Conservation (phyloP, 106 monocot species). For the Apostasia ramifera region DNA sequence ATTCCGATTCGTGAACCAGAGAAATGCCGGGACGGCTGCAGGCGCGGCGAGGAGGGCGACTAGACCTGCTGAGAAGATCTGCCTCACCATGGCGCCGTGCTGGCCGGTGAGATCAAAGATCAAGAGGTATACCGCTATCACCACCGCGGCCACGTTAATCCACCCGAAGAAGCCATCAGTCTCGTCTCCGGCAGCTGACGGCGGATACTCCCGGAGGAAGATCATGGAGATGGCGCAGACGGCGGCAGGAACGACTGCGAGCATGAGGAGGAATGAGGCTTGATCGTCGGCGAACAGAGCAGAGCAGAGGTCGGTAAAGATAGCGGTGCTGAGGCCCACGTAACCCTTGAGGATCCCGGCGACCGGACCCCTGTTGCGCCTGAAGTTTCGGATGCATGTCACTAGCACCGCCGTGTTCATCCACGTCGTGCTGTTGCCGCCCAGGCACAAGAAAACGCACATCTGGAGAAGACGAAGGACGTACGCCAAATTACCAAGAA, state of each 20-base stretch:
- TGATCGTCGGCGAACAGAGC: constrained; percentile 74
- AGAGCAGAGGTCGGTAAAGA: constrained; percentile 90
- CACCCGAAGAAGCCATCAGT: constrained; percentile 41
- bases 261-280: constrained; percentile 63
- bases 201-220: constrained; percentile 52
- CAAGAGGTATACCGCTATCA: constrained; percentile 71
- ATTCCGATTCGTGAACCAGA: constrained; percentile 15
- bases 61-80: constrained; percentile 40
- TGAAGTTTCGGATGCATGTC: constrained; percentile 79
- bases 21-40: constrained; percentile 35
- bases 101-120: constrained; percentile 52
- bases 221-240: constrained; percentile 71
- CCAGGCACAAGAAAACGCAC: constrained; percentile 86
- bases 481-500: neutral
- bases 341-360: constrained; percentile 90
- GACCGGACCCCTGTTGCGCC: constrained; percentile 66
- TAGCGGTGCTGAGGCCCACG: constrained; percentile 90
- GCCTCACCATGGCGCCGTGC: constrained; percentile 23
- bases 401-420: constrained; percentile 99
- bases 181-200: neutral
- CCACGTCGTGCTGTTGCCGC: constrained; percentile 96
- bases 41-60: constrained; percentile 65
- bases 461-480: constrained; percentile 30
- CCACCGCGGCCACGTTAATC: constrained; percentile 62
- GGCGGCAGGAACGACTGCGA: constrained; percentile 54